Evolutionary conservation across 2,329 filamentous ascomycete genomes (phyloP), one percentile per base, ranked within the genome.

Genomic region (Nannizziopsis arthrosporioides): DNA sequence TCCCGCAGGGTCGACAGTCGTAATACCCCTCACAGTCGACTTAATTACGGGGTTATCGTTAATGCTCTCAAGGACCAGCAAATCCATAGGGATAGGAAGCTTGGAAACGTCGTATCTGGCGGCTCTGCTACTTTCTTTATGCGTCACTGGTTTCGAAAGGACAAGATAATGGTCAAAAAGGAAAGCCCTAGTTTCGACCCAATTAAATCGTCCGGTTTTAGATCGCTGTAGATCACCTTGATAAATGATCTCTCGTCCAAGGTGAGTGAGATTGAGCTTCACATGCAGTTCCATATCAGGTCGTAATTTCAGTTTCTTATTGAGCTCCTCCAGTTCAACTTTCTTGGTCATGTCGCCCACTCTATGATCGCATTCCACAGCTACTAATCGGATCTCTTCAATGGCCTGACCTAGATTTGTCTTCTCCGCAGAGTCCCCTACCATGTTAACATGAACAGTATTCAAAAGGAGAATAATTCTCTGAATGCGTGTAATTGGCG

Each of bases 111-210:
- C 80, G 57, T 85, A 87, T 67, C 84, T 92, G 47, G 82, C 76
- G n/a, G 77, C 77, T 42, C 77, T 78, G 39, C 80, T 75, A 39
- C 81, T 78, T 58, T 88, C 87, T 40, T 80, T 73, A 9, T 76
- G 73, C 2, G 81, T 73, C 6, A 86, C 75, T 5, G 73, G 74
- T 70, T 98, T 98, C 35, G 92, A 85, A 39, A 98, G 70, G 31
- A 98, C 89, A 34, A 98, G 75, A 64, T 95, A 98, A 66, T 98
- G 89, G 59, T 98, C 93, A 61, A 98, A 96, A 0, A 98, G 75
- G 40, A 98, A 76, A 2, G 86, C 88, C 62, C 95, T 88, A 0
- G 86, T 93, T 59, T 98, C 92, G 6, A 96, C 81, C 83, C 90
- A 94, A 54, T 82, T 83, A 61, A 96, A 92, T 49, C 88, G 81